Evolutionary conservation across 2,329 filamentous ascomycete genomes (phyloP), one percentile per base, ranked within the genome.

Genomic region (Stemphylium vesicarium): DNA sequence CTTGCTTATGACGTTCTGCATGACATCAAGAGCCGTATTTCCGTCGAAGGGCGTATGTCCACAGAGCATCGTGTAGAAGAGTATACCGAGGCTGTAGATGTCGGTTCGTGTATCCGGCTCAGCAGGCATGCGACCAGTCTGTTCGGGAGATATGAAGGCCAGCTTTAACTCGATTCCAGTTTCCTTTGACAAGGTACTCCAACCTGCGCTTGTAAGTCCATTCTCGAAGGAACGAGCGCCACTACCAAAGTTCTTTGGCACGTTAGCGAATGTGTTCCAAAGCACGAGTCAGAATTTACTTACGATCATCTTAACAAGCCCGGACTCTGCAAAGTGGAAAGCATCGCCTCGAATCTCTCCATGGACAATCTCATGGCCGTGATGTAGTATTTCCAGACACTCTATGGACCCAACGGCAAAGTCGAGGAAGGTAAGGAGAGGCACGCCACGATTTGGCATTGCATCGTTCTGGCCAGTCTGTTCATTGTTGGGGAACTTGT

Each of bases 101-200:
- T 98, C 94, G 13, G 94, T 97, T 36, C 94, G 85, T 26, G 66
- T 70, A 75, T 97, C 94, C 1, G 94, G 94, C 73, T 97, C 93
- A 3, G 91, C 92, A 2, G 92, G 91, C 84, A 97, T 89, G 16
- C 94, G 88, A 12, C 94, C 94, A 2, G 94, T 97, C 79, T 97
- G 94, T 72, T 98, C 94, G 0, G 94, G 93, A 41, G 92, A 94
- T 71, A 97, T 96, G 71, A 92, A 97, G 46, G 93, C 86, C 16
- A 98, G 81, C 75, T 96, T 96, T 70, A 93, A 88, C 76, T 92
- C 92, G 36, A 92, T 91, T 2, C 93, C 93, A 7, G 92, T 78
- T 72, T 97, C 91, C 56, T 89, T 88, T 11, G 91, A 94, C 9
- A 97, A 78, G 0, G 85, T 84, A 10, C 89, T 90, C 94, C 94